Conservation (phyloP, 2,329 filamentous ascomycete species). For the Keithomyces neogunnii region DNA sequence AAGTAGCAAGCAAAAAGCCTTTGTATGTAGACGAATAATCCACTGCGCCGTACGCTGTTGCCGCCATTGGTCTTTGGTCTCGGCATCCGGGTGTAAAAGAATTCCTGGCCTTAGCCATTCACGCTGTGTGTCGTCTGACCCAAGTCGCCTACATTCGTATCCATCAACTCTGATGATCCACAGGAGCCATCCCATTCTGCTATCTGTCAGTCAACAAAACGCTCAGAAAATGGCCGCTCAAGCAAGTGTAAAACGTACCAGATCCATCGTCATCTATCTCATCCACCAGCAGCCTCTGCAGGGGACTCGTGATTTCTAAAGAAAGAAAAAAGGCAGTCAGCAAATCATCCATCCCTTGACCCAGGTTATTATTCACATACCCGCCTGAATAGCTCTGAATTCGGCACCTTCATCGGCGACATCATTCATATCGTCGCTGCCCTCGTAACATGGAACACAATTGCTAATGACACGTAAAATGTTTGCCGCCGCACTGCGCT, state of each 20-base stretch:
- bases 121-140: constrained; percentile 33
- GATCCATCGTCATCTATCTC: constrained; percentile 51
- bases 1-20: background rate
- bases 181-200: constrained; percentile 48
- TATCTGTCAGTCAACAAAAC: constrained; percentile 11
- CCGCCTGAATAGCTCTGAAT: constrained; percentile 17
- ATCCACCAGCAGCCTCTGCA: constrained; percentile 47
- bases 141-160: constrained; percentile 38
- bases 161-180: constrained; percentile 46
- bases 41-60: background rate
- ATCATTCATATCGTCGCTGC: constrained; percentile 20
- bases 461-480: constrained; percentile 34
- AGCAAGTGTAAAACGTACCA: constrained; percentile 29
- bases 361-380: constrained; percentile 13
- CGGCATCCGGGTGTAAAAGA: too few relatives aligned
- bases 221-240: background rate
- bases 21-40: background rate
- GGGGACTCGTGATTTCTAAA: constrained; percentile 33
- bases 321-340: constrained; percentile 2
- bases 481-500: constrained; percentile 30
- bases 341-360: background rate
- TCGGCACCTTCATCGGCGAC: constrained; percentile 18
- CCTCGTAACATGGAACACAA: constrained; percentile 33
- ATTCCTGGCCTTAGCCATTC: constrained; percentile 21
- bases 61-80: background rate